Conservation (phyloP, 768 basidiomycete species). For the Mycena chlorophos region DNA sequence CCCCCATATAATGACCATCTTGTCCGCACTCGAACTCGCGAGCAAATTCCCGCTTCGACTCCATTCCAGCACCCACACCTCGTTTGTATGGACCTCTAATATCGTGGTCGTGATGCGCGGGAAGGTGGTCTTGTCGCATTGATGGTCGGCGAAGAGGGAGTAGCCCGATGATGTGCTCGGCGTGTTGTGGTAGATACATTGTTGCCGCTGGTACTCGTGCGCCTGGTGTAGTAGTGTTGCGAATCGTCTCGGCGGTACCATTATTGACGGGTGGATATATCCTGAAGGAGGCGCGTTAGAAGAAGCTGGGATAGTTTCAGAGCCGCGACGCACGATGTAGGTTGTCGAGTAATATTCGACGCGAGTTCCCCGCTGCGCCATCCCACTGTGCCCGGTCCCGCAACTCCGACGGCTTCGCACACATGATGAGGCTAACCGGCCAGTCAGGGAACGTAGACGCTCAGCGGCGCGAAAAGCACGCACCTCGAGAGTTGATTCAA, state of each 20-base stretch:
- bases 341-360: slow-evolving; percentile 69
- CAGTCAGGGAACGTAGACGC: slow-evolving; percentile 15
- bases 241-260: slow-evolving; percentile 91
- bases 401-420: slow-evolving; percentile 80
- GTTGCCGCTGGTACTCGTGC: slow-evolving; percentile 71
- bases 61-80: slow-evolving; percentile 97
- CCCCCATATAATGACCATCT: slow-evolving; percentile 85
- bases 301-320: not conserved
- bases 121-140: slow-evolving; percentile 78
- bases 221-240: slow-evolving; percentile 85
- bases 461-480: slow-evolving; percentile 19
- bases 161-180: slow-evolving; percentile 56
- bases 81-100: slow-evolving; percentile 82
- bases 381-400: slow-evolving; percentile 85
- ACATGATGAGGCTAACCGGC: slow-evolving; percentile 81
- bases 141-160: slow-evolving; percentile 87
- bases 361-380: slow-evolving; percentile 78
- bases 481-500: slow-evolving; percentile 89
- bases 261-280: slow-evolving; percentile 85
- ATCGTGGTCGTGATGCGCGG: slow-evolving; percentile 85
- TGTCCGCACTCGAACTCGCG: slow-evolving; percentile 88
- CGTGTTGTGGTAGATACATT: slow-evolving; percentile 86
- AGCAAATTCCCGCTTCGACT: slow-evolving; percentile 84
- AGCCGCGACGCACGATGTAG: slow-evolving; percentile 77
- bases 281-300: slow-evolving; percentile 43